Conservation (phyloP, 441 rosid species). For the Aquilaria agallochum region DNA sequence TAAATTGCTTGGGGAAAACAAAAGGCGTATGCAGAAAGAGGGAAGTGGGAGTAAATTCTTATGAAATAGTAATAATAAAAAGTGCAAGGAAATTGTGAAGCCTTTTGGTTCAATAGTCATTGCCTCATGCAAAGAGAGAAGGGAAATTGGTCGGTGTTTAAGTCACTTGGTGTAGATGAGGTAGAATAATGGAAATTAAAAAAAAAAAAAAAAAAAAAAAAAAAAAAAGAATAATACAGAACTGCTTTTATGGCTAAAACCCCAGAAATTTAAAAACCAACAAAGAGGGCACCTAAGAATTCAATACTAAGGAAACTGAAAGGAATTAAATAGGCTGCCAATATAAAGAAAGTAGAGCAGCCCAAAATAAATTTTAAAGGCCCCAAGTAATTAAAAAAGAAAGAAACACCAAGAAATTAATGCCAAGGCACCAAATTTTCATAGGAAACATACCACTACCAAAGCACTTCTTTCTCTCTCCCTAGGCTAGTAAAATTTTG, state of each 20-base stretch:
- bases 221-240: conserved; percentile 17
- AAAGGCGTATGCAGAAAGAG: conserved; percentile 32
- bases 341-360: conserved; percentile 30
- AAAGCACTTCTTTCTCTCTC: neutral
- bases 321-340: conserved; percentile 72
- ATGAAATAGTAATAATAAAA: neutral
- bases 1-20: conserved; percentile 40
- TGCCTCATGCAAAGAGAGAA: conserved; percentile 19
- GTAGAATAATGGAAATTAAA: conserved; percentile 2
- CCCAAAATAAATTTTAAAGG: conserved; percentile 19
- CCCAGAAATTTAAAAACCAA: conserved; percentile 26
- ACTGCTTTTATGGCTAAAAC: conserved; percentile 48
- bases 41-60: conserved; percentile 36
- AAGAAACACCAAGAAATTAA: conserved; percentile 25
- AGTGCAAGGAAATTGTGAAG: conserved; percentile 19
- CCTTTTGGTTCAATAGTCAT: conserved; percentile 32
- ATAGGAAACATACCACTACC: conserved; percentile 17
- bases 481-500: neutral
- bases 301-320: conserved; percentile 51
- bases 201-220: too few relatives aligned
- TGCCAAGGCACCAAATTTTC: conserved; percentile 34
- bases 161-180: conserved; percentile 12
- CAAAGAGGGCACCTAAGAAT: conserved; percentile 48
- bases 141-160: conserved; percentile 19
- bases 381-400: conserved; percentile 25